Base-by-base conservation (phyloP, 1,284 basidiomycete genomes). In the Thecaphora thlaspeos region DNA sequence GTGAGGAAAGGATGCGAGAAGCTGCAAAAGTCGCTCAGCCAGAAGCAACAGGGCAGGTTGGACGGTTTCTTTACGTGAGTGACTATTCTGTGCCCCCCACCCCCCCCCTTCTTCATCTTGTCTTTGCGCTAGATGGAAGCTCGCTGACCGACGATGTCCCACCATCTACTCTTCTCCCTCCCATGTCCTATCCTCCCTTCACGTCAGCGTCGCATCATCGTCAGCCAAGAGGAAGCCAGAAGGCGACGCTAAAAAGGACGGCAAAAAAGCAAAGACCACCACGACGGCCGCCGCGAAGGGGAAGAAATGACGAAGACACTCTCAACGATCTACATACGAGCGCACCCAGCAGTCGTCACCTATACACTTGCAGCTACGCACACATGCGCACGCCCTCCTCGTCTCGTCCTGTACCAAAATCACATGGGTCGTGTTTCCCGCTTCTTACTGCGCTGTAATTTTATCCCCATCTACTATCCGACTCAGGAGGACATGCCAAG, bases 1-100 rank as follows among this genome's bases (percentile, higher is more conserved):
- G 91, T 99, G 2, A 86, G 94, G 23, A 93, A 90, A 76, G 92
- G 93, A 17, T 92, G 90, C 7, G 92, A 94, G 49, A 96, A 96
- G 75, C 83, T 99, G 28, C 80, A 86, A 43, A 94, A 91, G 73
- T 89, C 87, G 77, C 82, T 97, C 43, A 87, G 86, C 46, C 85
- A 87, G 38, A 98, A 97, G 76, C 94, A 97, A 72, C 95, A 98
- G 81, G 93, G 94, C 9, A 86, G 94, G 11, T 82, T 98, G 9
- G 95, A 98, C 71, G 90, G 91, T 0, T 98, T 97, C 81, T 98
- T 98, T 45, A 70, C 61, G 63, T 64, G 51, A 32, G 65, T 60
- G 36, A 14, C 28, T 21, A 18, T 22, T 2, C 42, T 18, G 22
- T 15, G 7, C 41, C 19, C 7, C 17, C 28, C n/a, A 9, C 9